phyloP scores from a whole-genome alignment of 768 basidiomycete species.

The Boletus vermiculosoides region DNA sequence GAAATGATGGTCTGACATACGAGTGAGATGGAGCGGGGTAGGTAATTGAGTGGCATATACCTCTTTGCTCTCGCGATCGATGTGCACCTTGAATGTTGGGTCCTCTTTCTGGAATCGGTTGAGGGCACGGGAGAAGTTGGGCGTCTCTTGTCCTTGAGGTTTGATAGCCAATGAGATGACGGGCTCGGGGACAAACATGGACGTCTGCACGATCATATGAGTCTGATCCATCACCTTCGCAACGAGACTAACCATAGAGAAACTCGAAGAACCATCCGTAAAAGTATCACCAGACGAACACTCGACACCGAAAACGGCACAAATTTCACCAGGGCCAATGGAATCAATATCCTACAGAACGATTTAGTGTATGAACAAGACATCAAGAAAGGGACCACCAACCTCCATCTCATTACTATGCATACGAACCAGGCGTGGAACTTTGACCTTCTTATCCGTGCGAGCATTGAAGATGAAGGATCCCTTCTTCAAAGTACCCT shows the following conservation, averaged over 20 bases:
- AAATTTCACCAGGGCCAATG: constrained; percentile 97
- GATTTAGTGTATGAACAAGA: background rate
- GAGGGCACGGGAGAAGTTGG: constrained; percentile 94
- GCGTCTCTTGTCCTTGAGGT: constrained; percentile 87
- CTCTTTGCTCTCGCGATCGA: constrained; percentile 94
- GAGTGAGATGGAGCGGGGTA: background rate
- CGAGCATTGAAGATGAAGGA: constrained; percentile 86
- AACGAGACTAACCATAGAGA: constrained; percentile 75
- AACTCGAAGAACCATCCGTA: constrained; percentile 86
- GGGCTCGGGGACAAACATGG: constrained; percentile 98
- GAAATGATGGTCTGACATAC: constrained; percentile 87
- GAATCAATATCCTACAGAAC: constrained; percentile 77
- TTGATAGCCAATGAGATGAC: constrained; percentile 96
- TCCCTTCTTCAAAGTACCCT: constrained; percentile 87
- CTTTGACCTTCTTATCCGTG: constrained; percentile 96
- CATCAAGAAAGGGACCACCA: constrained; percentile 13
- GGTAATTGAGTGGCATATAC: constrained; percentile 36
- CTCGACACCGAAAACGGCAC: constrained; percentile 98
- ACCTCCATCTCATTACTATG: constrained; percentile 99
- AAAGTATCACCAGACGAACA: constrained; percentile 98
- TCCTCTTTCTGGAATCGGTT: constrained; percentile 99
- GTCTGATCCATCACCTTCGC: background rate
- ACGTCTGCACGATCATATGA: constrained; percentile 55
- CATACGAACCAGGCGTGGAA: constrained; percentile 94
- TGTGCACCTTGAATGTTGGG: constrained; percentile 96